Conservation (phyloP, 1,139 yeast species). For the Magnusiomyces fungicola region DNA sequence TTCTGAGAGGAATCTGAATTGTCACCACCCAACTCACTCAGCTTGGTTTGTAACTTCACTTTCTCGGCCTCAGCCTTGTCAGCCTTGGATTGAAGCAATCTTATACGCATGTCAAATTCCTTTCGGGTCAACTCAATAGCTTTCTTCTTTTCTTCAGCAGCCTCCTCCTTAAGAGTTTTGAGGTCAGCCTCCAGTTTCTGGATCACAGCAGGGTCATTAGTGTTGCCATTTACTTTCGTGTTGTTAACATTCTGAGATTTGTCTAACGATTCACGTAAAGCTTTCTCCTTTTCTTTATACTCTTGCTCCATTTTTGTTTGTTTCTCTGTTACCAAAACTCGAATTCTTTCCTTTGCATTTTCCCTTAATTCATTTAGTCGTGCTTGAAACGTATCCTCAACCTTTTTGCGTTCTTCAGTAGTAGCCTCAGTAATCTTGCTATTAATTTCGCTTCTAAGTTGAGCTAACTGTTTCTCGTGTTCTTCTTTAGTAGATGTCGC, state of each 20-base stretch:
- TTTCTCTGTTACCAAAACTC: not conserved
- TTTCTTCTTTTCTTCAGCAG: conserved; percentile 20
- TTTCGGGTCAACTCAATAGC: conserved; percentile 20
- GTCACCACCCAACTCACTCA: conserved; percentile 1
- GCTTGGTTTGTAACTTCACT: conserved; percentile 22
- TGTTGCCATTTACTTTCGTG: not conserved
- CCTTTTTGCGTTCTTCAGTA: conserved; percentile 3
- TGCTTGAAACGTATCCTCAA: conserved; percentile 6
- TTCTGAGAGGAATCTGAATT: not conserved
- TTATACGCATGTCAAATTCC: conserved; percentile 31
- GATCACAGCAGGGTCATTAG: conserved; percentile 5
- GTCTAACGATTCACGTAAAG: conserved; percentile 3
- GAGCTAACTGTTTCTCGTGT: not conserved
- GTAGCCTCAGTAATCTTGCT: not conserved
- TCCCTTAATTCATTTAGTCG: not conserved
- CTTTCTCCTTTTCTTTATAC: conserved; percentile 12
- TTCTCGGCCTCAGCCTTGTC: conserved; percentile 32
- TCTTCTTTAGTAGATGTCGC: no score
- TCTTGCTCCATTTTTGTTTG: conserved; percentile 7
- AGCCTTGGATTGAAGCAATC: conserved; percentile 29
- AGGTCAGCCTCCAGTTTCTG: conserved; percentile 13
- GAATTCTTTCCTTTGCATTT: conserved; percentile 1
- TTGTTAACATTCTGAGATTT: not conserved
- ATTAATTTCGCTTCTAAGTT: not conserved
- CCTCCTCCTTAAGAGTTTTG: conserved; percentile 11